Evolutionary conservation across 331 rosid genomes (phyloP), one percentile per base, ranked within the genome.

Genomic region (Acacia pycnantha): DNA sequence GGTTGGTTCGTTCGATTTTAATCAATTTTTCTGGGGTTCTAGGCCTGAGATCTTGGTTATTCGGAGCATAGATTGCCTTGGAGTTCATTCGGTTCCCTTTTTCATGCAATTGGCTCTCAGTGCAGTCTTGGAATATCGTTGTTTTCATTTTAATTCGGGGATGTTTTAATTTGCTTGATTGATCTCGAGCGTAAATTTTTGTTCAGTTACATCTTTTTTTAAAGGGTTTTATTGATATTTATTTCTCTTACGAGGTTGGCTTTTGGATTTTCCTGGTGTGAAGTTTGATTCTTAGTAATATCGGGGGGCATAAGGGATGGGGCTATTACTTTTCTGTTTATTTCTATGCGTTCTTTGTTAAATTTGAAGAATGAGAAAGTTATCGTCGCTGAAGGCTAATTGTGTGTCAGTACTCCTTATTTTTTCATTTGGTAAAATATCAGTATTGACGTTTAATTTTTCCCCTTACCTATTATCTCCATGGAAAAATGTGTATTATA

Each of bases 211-310:
- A 73, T 79, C 61, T 70, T 44, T 27, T 22, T 81, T 81, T 84
- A 35, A 64, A 78, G 88, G 92, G 82, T 89, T 87, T 90, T 84
- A 37, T 73, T 79, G 56, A 21, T 87, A 24, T 48, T 53, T 82
- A 72, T 82, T 48, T 66, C 76, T 41, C 43, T 77, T 44, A n/a
- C 3, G 31, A 44, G 29, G 76, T 78, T 78, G 85, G 87, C 69
- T 83, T 77, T 82, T 75, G 76, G 73, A 79, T 75, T 53, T 77
- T 64, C 79, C 74, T 79, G 78, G 77, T 24, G 11, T 44, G 26
- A 70, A 6, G 37, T 82, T 86, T 87, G 77, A 82, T 82, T 65
- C 59, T 66, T 26, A 40, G 74, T 81, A 75, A 44, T 82, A 77
- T 78, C 24, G 13, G 33, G 43, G 19, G 74, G n/a, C 51, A n/a